Base-by-base conservation (phyloP, 2,329 filamentous ascomycete species). In the Dactylellina sp. region DNA sequence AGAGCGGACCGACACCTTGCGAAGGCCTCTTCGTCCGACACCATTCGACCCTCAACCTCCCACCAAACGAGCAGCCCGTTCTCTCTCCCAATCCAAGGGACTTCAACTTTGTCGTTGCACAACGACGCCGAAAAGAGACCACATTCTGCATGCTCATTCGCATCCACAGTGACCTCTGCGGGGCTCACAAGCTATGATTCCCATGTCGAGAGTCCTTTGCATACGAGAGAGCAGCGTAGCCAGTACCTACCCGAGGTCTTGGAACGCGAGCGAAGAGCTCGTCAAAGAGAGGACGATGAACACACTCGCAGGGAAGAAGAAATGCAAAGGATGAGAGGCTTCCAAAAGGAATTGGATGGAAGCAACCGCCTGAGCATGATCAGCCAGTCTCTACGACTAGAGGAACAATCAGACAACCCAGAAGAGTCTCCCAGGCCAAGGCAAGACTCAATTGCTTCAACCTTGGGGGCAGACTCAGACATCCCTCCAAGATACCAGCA, bases 181-280 rank as follows among this genome's bases (percentile, higher is more conserved):
- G 70, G 55, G 35, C 70, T 57, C 28, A 46, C 55, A 20, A 74
- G 14, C 47, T 59, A 74, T 74, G 70, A 74, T 37, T 61, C 70
- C 61, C 55, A 66, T 20, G 49, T 74, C 40, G 70, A 55, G 37
- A 74, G 61, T 37, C 70, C 70, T 37, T 53, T 74, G 22, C 70
- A 74, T 16, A 74, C 70, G 7, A 66, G 70, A 55, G 70, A 74
- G 61, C 70, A 74, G 70, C 55, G 70, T 57, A 74, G 70, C 46
- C 70, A 66, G 14, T 74, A 74, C 61, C 70, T 74, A 40, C 70
- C 61, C 46, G 70, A 74, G 32, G 70, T 74, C 20, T 46, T 74
- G 61, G 70, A 74, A 32, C 62, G 70, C 24, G 70, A 74, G 49
- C 70, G 70, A 37, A 74, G 61, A 50, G 61, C 70, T 44, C 70